phyloP scores from a whole-genome alignment of 345 rosid species.

The Heritiera littoralis region DNA sequence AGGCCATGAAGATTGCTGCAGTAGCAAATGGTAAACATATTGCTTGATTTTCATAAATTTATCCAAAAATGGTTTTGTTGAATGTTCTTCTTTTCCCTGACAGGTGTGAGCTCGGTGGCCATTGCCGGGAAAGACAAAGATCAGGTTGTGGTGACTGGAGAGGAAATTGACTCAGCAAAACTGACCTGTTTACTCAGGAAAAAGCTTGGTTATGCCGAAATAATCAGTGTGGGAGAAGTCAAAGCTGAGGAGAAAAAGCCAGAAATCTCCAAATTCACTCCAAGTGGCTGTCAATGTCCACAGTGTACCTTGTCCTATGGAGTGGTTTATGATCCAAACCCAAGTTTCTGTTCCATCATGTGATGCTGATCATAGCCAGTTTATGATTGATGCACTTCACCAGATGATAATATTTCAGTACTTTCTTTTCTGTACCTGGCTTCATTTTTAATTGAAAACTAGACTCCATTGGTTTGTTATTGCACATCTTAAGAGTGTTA shows the following conservation, averaged over 20 bases:
- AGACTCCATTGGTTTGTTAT: background rate
- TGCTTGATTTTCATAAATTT: background rate
- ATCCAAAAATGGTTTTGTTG: background rate
- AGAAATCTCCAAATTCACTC: background rate
- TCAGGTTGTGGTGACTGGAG: slow-evolving; percentile 16
- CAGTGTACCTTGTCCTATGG: background rate
- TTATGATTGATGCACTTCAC: background rate
- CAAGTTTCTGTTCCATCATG: background rate
- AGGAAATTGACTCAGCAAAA: slow-evolving; percentile 6
- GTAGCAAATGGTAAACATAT: slow-evolving; percentile 15
- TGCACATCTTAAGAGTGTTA: background rate
- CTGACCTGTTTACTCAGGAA: background rate
- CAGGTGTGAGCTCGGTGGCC: slow-evolving; percentile 16
- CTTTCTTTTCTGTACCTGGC: background rate
- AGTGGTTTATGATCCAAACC: slow-evolving; percentile 1
- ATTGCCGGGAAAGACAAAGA: slow-evolving; percentile 9
- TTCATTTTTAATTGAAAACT: background rate
- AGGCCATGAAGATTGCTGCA: slow-evolving; percentile 28
- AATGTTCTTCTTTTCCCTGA: background rate
- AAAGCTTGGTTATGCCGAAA: background rate
- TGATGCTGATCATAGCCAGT: background rate
- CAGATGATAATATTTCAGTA: background rate
- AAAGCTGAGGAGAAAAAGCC: background rate
- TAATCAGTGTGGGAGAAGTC: slow-evolving; percentile 5
- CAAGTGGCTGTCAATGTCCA: background rate